Conservation (phyloP, 257 asterid genomes). For the Solanum neorickii region DNA sequence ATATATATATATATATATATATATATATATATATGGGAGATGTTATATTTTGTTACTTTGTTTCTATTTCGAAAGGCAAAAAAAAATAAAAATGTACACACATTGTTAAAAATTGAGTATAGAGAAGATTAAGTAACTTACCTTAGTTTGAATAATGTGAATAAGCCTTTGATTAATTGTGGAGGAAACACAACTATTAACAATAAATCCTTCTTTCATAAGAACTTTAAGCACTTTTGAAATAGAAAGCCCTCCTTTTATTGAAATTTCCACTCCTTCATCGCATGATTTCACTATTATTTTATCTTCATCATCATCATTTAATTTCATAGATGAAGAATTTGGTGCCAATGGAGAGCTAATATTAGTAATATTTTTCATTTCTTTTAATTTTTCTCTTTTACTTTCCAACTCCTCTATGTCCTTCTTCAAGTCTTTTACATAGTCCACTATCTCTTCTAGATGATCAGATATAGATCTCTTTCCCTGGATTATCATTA, state of each 20-base stretch:
- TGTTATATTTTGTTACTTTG: too few species aligned
- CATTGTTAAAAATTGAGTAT: not conserved
- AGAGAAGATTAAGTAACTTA: not conserved
- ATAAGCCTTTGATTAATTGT: not conserved
- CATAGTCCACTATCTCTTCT: not conserved
- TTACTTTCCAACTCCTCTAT: not conserved
- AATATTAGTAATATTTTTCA: not conserved
- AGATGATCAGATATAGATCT: not conserved
- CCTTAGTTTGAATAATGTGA: slow-evolving; percentile 9
- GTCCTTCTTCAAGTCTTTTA: not conserved
- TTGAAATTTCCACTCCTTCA: not conserved
- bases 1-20: too few species aligned
- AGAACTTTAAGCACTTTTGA: slow-evolving; percentile 8
- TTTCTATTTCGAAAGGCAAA: not conserved
- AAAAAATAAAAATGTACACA: not conserved
- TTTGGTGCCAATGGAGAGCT: not conserved
- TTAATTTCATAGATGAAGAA: not conserved
- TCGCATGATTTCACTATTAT: slow-evolving; percentile 2
- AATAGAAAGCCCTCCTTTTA: not conserved
- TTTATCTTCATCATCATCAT: not conserved
- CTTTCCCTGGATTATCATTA: not conserved
- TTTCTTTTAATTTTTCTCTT: not conserved
- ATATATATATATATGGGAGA: too few species aligned
- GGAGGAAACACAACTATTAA: slow-evolving; percentile 3
- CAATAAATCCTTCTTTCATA: slow-evolving; percentile 5